A percentile compares a stretch with the other conserved stretches of the same genome.
phyloP scores from a whole-genome alignment of 257 asterid genomes.

The Mentha longifolia region DNA sequence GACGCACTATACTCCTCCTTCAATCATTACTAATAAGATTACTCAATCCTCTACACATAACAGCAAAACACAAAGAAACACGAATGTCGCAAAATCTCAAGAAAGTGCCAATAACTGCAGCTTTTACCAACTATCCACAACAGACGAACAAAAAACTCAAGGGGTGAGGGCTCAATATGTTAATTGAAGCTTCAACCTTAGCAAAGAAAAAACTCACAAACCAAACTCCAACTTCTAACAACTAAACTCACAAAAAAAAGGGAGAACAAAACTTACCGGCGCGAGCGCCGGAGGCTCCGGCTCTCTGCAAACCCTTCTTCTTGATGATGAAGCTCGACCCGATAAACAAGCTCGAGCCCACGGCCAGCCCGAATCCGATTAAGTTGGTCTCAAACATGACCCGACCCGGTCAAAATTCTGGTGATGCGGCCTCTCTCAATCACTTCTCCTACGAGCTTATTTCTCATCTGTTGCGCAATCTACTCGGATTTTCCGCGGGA shows the following conservation, averaged over 20 bases:
- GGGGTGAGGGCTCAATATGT: constrained; percentile 3
- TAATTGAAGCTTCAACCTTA: constrained; percentile 11
- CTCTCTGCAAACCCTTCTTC: constrained; percentile 80
- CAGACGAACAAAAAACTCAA: background rate
- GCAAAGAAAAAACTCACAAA: background rate
- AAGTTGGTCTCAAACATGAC: constrained; percentile 58
- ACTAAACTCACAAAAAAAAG: constrained; percentile 4
- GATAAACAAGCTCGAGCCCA: constrained; percentile 71
- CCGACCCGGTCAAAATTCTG: constrained; percentile 32
- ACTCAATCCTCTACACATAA: background rate
- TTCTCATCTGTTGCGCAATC: constrained; percentile 51
- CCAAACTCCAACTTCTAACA: background rate
- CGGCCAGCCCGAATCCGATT: constrained; percentile 65
- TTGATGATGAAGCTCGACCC: constrained; percentile 85
- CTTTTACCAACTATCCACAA: background rate
- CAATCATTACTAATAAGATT: background rate
- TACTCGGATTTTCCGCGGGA: constrained; percentile 6
- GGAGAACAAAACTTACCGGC: constrained; percentile 44
- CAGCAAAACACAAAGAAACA: background rate
- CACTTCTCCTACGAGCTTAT: constrained; percentile 31
- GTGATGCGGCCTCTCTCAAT: constrained; percentile 7
- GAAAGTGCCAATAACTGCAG: background rate
- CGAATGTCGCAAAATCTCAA: background rate
- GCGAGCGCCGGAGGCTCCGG: constrained; percentile 67
- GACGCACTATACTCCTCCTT: constrained; percentile 9